Conservation (phyloP, 768 basidiomycete species). For the Trametes villosa region DNA sequence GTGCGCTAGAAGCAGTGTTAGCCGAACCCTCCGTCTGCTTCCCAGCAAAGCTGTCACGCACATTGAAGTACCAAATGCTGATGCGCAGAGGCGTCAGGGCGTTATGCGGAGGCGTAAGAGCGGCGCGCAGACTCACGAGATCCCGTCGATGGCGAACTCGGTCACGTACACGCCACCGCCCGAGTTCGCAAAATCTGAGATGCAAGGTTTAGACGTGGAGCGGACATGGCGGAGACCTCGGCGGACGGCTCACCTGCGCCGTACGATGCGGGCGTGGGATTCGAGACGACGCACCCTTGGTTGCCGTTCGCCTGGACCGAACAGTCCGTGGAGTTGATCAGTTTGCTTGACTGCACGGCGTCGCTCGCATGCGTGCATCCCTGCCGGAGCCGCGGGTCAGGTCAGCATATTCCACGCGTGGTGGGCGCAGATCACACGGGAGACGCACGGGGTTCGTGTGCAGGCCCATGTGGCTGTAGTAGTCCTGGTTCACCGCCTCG, state of each 20-base stretch:
- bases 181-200: constrained; percentile 56
- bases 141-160: constrained; percentile 66
- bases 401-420: constrained; percentile 2
- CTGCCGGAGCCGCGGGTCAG: constrained; percentile 29
- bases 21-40: not conserved
- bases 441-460: constrained; percentile 61
- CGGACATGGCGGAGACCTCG: constrained; percentile 1
- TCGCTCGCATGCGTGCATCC: constrained; percentile 56
- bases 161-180: constrained; percentile 80
- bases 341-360: constrained; percentile 53
- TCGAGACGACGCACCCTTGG: constrained; percentile 66
- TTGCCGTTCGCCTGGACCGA: constrained; percentile 57
- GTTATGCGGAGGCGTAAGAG: not conserved
- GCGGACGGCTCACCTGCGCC: constrained; percentile 44
- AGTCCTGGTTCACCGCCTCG: constrained; percentile 75
- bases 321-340: constrained; percentile 64
- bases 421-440: not conserved
- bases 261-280: constrained; percentile 59
- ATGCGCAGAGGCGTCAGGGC: not conserved
- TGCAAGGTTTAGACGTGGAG: not conserved
- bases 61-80: constrained; percentile 69
- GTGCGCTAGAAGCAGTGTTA: constrained; percentile 36
- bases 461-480: constrained; percentile 70
- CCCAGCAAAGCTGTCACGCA: constrained; percentile 34
- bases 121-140: constrained; percentile 52